Evolutionary conservation across 108 stramenopile species (phyloP).

Genomic region (Cylindrotheca fusiformis): DNA sequence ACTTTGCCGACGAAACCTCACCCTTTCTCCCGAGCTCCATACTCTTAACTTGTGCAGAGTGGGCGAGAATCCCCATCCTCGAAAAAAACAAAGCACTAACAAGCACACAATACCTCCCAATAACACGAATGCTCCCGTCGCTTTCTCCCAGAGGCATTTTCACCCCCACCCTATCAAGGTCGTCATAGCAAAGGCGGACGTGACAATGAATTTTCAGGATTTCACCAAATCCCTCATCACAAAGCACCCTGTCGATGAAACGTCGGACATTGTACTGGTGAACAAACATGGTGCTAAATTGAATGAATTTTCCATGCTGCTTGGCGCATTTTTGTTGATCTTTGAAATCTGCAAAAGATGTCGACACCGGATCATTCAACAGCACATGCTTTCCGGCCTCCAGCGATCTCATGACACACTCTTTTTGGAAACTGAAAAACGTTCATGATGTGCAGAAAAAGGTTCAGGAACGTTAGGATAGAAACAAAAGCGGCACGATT

Average conservation of each 20-base stretch:
- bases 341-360: conserved; percentile 33
- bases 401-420: conserved; percentile 39
- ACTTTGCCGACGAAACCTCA: conserved; percentile 20
- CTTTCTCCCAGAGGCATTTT: conserved; percentile 41
- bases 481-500: not conserved
- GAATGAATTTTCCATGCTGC: conserved; percentile 45
- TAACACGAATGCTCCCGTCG: conserved; percentile 64
- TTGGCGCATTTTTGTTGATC: conserved; percentile 47
- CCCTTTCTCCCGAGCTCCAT: conserved; percentile 18
- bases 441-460: not conserved
- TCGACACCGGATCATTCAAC: conserved; percentile 66
- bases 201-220: conserved; percentile 43
- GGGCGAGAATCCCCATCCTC: conserved; percentile 29
- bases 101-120: conserved; percentile 57
- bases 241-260: conserved; percentile 46
- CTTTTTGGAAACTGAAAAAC: conserved; percentile 15
- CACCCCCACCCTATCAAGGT: conserved; percentile 45
- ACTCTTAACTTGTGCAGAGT: conserved; percentile 30
- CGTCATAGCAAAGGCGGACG: conserved; percentile 44
- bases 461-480: not conserved
- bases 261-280: conserved; percentile 47
- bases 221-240: conserved; percentile 44
- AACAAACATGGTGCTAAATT: conserved; percentile 69
- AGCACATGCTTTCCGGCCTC: conserved; percentile 55
- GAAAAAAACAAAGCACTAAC: conserved; percentile 49